A percentile compares a stretch with the other conserved stretches of the same genome.
phyloP scores from a whole-genome alignment of 441 rosid genomes.

The Pelargonium australe region DNA sequence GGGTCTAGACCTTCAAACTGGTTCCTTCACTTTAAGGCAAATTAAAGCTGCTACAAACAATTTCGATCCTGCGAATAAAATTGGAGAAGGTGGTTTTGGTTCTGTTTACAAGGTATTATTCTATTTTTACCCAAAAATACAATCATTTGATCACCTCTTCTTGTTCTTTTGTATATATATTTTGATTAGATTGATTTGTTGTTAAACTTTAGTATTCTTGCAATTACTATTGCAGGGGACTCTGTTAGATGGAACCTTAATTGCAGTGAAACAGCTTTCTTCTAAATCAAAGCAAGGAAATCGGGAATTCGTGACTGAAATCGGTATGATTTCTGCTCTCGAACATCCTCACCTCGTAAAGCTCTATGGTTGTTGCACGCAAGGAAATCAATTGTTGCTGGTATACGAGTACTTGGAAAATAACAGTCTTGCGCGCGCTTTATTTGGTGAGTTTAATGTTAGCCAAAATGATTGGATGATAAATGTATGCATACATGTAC shows the following conservation, averaged over 20 bases:
- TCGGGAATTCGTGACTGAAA: constrained; percentile 43
- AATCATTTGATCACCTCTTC: no score
- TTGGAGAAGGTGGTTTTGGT: constrained; percentile 57
- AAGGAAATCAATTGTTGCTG: constrained; percentile 40
- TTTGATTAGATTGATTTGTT: no score
- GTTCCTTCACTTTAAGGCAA: constrained; percentile 31
- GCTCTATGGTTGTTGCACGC: constrained; percentile 43
- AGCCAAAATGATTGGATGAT: neutral
- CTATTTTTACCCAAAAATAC: neutral
- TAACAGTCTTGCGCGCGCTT: constrained; percentile 44
- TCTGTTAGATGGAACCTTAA: constrained; percentile 36
- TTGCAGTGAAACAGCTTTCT: constrained; percentile 49
- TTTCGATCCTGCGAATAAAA: constrained; percentile 32
- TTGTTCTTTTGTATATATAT: no score
- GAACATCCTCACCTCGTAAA: constrained; percentile 44
- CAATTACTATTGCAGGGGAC: constrained; percentile 29
- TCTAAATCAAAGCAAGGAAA: constrained; percentile 50
- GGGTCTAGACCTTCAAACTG: constrained; percentile 30
- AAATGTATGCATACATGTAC: no score
- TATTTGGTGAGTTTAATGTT: constrained; percentile 35
- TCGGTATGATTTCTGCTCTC: constrained; percentile 42
- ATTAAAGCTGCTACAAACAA: constrained; percentile 41
- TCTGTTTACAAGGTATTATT: constrained; percentile 38
- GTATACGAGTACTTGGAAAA: constrained; percentile 52
- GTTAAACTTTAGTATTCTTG: neutral